Conservation (phyloP, 2,329 filamentous ascomycete genomes). For the Trichophaea hybrida region DNA sequence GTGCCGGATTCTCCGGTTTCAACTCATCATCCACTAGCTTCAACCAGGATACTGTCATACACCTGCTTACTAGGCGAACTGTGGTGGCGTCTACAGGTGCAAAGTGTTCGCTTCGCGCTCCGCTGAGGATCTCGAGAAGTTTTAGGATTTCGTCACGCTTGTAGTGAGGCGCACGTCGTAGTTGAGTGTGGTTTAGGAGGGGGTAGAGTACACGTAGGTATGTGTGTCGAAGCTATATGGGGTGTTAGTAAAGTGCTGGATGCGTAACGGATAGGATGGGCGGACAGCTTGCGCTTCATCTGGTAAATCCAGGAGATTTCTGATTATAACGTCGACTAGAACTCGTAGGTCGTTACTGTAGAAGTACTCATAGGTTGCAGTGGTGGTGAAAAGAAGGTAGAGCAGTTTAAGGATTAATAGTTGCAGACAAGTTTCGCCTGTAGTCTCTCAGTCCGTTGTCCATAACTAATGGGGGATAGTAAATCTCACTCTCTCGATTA, state of each 20-base stretch:
- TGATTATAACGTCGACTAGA: conserved; percentile 85
- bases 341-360: conserved; percentile 96
- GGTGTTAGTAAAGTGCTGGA: conserved; percentile 1
- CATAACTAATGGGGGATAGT: background rate
- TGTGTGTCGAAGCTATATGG: conserved; percentile 62
- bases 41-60: conserved; percentile 58
- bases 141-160: conserved; percentile 73
- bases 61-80: conserved; percentile 59
- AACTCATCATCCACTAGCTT: conserved; percentile 29
- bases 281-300: conserved; percentile 45
- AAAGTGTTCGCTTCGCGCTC: conserved; percentile 56
- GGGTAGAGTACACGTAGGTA: conserved; percentile 89
- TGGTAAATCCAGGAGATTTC: conserved; percentile 89
- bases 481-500: conserved; percentile 59
- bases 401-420: conserved; percentile 91
- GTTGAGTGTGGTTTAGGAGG: conserved; percentile 77
- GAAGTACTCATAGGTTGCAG: conserved; percentile 89
- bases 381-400: conserved; percentile 88
- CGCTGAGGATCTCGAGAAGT: conserved; percentile 57
- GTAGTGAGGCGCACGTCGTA: conserved; percentile 75
- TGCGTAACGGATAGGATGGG: conserved; percentile 28
- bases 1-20: conserved; percentile 32
- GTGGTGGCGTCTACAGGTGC: conserved; percentile 70
- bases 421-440: conserved; percentile 76
- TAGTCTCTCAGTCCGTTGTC: background rate